Percentiles rank a stretch among this genome's conserved stretches.
These are phyloP conservation scores for Madurella fahalii DNA, from an alignment of 2,329 filamentous ascomycete genomes.

Conservation along the genomic window DNA sequence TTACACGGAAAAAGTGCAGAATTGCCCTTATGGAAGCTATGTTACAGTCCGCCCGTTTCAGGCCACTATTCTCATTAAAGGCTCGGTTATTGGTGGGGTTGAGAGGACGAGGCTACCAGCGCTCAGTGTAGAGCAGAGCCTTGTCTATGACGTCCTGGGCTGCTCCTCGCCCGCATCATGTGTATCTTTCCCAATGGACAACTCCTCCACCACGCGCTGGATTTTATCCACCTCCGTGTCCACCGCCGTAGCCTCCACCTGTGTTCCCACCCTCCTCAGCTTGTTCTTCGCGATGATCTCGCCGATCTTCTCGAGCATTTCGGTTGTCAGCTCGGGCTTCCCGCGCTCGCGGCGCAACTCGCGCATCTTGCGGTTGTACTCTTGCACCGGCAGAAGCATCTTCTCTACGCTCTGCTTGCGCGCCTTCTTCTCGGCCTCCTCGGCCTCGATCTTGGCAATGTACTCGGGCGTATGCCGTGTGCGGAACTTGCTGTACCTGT, in stretches of 20 bases:
- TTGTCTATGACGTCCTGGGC: slow-evolving; percentile 11
- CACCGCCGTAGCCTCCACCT: background rate
- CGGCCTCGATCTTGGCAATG: slow-evolving; percentile 46
- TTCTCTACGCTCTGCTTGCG: slow-evolving; percentile 33
- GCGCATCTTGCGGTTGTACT: slow-evolving; percentile 54
- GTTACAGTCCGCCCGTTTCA: background rate
- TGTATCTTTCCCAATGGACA: slow-evolving; percentile 18
- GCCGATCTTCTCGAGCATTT: slow-evolving; percentile 60
- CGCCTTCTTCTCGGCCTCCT: slow-evolving; percentile 35
- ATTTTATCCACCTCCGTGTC: slow-evolving; percentile 14
- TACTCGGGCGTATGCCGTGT: slow-evolving; percentile 75
- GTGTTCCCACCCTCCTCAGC: background rate
- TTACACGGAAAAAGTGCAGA: slow-evolving; percentile 4
- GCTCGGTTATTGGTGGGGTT: background rate
- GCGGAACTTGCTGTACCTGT: slow-evolving; percentile 77
- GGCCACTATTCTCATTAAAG: too few relatives aligned
- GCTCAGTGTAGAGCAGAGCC: background rate
- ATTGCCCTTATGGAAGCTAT: background rate
- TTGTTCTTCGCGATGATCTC: slow-evolving; percentile 54
- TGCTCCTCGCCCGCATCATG: slow-evolving; percentile 7
- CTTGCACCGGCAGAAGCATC: slow-evolving; percentile 56
- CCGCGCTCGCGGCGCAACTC: slow-evolving; percentile 48
- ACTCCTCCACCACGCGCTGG: slow-evolving; percentile 22
- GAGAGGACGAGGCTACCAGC: background rate
- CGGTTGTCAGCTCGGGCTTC: slow-evolving; percentile 52